Evolutionary conservation across 345 rosid genomes (phyloP), one percentile per base, ranked within the genome.

Genomic region (Sonneratia caseolaris): DNA sequence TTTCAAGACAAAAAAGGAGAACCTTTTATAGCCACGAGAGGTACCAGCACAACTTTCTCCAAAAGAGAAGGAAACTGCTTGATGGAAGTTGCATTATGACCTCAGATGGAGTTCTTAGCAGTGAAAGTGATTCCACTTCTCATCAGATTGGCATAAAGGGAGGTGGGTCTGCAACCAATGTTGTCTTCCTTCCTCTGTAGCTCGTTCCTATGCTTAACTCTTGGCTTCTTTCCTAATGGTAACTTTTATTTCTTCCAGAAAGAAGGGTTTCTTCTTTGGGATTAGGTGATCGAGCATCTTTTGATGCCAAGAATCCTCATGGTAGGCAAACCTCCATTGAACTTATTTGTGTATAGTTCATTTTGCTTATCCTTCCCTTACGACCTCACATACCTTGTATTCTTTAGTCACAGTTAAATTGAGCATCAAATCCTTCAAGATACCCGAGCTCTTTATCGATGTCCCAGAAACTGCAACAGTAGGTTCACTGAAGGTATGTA

Each of bases 391-490:
- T 56, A 32, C 69, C 56, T 51, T 51, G 51, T 74, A 47, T 76
- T 78, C 73, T 79, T 64, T 77, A 77, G 42, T 76, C 5, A 66
- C 99, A 96, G 99, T 96, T 67, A 92, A 90, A 83, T 82, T 96
- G 68, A 86, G 91, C 86, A 92, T 96, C 32, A 91, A 91, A 81
- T 92, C 98, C 66, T 81, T 96, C 77, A 89, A 76, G 81, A 80
- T 96, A 68, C 99, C 99, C 0, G 98, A 96, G 85, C 93, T 92
- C 74, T 81, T 82, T 36, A 75, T 96, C 71, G 97, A 92, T 82
- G 91, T 92, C 70, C 93, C 99, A 38, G 91, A 92, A 82, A 88
- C 83, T 55, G 85, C 89, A 42, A 92, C 98, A 18, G 83, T 92
- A 70, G 92, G 93, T 72, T 92, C 94, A 10, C 79, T 96, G 70